Evolutionary conservation across 2,329 filamentous ascomycete species (phyloP).

Genomic region (Colletotrichum sp.): DNA sequence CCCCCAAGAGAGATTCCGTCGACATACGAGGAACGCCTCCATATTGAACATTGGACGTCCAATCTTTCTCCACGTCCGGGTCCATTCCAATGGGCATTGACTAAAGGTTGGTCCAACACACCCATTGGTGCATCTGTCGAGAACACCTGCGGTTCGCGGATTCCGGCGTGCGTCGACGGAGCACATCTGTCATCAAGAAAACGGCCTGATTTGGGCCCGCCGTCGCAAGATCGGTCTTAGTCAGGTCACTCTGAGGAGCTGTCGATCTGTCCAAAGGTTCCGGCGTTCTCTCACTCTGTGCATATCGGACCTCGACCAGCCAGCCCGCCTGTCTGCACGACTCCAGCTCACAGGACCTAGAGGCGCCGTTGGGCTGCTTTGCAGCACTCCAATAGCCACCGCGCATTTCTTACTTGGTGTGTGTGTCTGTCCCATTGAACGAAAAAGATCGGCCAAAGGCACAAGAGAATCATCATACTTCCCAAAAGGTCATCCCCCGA

Average conservation of each 20-base stretch:
- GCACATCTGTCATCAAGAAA: not conserved
- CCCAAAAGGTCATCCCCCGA: constrained; percentile 4
- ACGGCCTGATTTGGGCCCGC: not conserved
- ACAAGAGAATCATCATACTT: not conserved
- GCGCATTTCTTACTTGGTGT: not conserved
- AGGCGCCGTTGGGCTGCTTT: not conserved
- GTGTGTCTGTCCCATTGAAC: not conserved
- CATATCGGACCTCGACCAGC: not conserved
- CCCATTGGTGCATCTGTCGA: not conserved
- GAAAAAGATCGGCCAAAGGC: not conserved
- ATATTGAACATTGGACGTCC: not conserved
- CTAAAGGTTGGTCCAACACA: not conserved
- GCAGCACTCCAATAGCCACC: not conserved
- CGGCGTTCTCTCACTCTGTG: not conserved
- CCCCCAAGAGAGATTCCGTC: not conserved
- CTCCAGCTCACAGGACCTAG: not conserved
- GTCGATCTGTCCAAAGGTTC: not conserved
- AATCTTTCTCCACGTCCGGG: not conserved
- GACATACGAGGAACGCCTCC: not conserved
- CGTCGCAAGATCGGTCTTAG: not conserved
- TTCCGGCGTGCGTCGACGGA: not conserved
- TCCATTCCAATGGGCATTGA: not conserved
- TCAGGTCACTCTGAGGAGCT: not conserved
- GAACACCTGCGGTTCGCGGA: not conserved
- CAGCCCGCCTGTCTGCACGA: not conserved